Base-by-base conservation (phyloP, 495 filamentous ascomycete species). In the Recurvomyces mirabilis region DNA sequence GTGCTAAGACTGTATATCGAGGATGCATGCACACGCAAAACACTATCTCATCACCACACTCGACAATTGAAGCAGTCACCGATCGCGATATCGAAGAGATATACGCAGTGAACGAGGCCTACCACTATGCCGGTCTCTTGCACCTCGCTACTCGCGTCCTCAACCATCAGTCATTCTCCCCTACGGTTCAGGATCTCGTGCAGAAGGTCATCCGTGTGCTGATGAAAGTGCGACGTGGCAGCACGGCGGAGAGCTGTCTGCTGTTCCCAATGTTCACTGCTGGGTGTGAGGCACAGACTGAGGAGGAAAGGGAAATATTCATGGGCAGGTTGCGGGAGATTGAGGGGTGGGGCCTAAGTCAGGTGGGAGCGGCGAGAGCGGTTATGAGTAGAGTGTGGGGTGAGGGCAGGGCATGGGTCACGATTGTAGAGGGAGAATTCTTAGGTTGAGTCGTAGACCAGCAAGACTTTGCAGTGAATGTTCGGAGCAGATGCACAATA, bases 251-350 rank as follows among this genome's bases (percentile, higher is more conserved):
- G 60, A 77, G 77, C 3, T 85, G 81, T 55, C 66, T 86, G 5
- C 56, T 93, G 35, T 88, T 93, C 41, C 86, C 86, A 1, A 73
- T 93, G 61, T 91, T 93, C 60, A 82, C 81, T 7, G 86, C 84
- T 4, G 86, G 86, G 1, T 88, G 83, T 55, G 84, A 91, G 55
- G 74, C 78, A 2, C 58, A 64, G 34, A 70, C 78, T 34, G 46
- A 61, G 21, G 57, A 58, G 10, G 74, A 81, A 41, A 65, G 79
- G 28, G 55, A 62, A 17, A 71, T 76, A 47, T 77, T 88, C 14
- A 65, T 84, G 53, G 71, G 77, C 49, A 64, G 86, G 36, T 69
- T 93, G 59, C 68, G 71, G 56, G 70, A 70, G 33, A 68, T 88
- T 15, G 85, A 91, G 63, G 73, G 73, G 21, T 77, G 74, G 44